Conservation (phyloP, 2,329 filamentous ascomycete genomes). For the Elsinoe necatrix region DNA sequence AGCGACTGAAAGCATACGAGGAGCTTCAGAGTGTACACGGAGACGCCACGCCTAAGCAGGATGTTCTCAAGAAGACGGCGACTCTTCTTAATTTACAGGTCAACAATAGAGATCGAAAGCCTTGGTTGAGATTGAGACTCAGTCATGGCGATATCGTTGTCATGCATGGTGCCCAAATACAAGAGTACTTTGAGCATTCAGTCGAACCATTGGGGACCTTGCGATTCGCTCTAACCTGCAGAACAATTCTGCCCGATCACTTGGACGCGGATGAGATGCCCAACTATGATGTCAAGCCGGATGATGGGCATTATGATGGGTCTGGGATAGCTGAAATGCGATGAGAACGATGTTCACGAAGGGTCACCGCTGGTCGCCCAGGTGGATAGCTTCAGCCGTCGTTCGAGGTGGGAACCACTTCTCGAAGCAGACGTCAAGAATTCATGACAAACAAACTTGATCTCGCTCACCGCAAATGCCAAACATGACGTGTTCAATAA, state of each 20-base stretch:
- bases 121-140: constrained; percentile 30
- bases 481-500: background rate
- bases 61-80: constrained; percentile 28
- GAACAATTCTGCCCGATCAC: constrained; percentile 42
- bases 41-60: background rate
- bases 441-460: background rate
- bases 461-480: background rate
- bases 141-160: constrained; percentile 57
- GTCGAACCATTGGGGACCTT: constrained; percentile 45
- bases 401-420: background rate
- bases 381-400: no score
- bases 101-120: constrained; percentile 17
- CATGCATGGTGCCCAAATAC: constrained; percentile 54
- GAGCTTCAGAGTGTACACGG: constrained; percentile 21
- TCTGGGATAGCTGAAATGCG: constrained; percentile 14
- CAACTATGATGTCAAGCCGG: constrained; percentile 30
- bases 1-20: constrained; percentile 28
- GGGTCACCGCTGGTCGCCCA: no score
- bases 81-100: constrained; percentile 31
- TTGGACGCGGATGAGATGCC: constrained; percentile 35
- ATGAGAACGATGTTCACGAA: background rate
- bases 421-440: background rate
- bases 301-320: constrained; percentile 33
- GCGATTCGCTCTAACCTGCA: constrained; percentile 50
- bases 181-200: constrained; percentile 52